phyloP scores from a whole-genome alignment of 306 rosid species.

The Sophora flavescens region DNA sequence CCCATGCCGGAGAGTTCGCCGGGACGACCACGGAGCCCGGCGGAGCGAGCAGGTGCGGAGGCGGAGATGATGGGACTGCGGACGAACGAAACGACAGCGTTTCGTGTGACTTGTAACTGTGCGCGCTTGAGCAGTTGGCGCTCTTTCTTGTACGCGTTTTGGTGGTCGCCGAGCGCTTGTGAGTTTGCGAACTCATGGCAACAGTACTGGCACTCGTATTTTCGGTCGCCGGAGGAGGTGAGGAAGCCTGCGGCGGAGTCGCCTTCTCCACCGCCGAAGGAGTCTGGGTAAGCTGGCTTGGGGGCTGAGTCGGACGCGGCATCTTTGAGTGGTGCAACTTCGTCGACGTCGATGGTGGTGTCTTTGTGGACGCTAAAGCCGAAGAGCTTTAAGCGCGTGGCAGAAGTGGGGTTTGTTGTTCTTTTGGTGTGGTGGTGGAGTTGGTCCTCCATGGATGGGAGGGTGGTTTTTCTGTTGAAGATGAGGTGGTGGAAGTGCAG shows the following conservation, averaged over 20 bases:
- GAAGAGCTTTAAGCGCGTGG: constrained; percentile 77
- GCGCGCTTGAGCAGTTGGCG: constrained; percentile 86
- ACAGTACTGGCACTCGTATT: constrained; percentile 87
- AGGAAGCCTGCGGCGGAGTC: constrained; percentile 18
- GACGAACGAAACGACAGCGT: too few species aligned
- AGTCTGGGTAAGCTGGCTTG: constrained; percentile 66
- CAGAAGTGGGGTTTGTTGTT: constrained; percentile 53
- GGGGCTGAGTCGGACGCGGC: constrained; percentile 48
- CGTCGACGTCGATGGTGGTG: constrained; percentile 10
- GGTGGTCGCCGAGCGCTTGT: constrained; percentile 89
- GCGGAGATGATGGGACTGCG: too few species aligned
- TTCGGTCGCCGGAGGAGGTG: constrained; percentile 67
- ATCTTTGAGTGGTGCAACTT: constrained; percentile 41
- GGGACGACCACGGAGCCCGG: too few species aligned
- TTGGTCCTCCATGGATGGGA: constrained; percentile 50
- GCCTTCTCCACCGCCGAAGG: constrained; percentile 33
- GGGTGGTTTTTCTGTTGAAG: constrained; percentile 8
- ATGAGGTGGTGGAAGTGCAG: too few species aligned
- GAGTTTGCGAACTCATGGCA: constrained; percentile 85
- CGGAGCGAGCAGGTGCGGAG: too few species aligned
- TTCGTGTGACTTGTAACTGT: too few species aligned
- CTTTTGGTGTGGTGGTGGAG: constrained; percentile 61
- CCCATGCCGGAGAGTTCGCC: too few species aligned
- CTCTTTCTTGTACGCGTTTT: constrained; percentile 90
- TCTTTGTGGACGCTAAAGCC: constrained; percentile 77